Evolutionary conservation across 2,329 filamentous ascomycete genomes (phyloP), one percentile per base, ranked within the genome.

Genomic region (Botrytis squamosa): DNA sequence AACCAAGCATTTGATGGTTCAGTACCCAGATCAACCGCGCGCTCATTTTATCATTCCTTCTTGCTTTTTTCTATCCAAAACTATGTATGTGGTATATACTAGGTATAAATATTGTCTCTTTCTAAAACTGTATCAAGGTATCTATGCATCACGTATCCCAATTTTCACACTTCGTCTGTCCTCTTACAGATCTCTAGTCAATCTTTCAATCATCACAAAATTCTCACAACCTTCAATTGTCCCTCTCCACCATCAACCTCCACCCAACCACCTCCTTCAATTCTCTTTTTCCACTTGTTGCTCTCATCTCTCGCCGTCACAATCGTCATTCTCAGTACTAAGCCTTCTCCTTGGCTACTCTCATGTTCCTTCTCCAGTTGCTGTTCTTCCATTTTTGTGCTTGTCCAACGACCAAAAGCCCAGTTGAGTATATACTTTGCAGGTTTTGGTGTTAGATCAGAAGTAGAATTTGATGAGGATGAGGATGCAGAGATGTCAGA

Each of bases 331-430:
- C 92, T 86, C 76, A 94, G 82, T 25, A 86, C 83, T 1, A 86
- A 82, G 1, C 65, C 46, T 67, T 52, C 46, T 65, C 91, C 84
- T 52, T 85, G 83, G 79, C 88, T 88, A 52, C 89, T 86, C 76
- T 85, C 81, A 80, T 90, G 87, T 81, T 91, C 87, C 16, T 79
- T 80, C 2, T 81, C 80, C 1, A 80, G 80, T 44, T 70, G 59
- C 0, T 81, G 80, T 6, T 87, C 80, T 49, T 71, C 59, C 7
- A 90, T 84, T 9, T 88, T 86, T 2, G 94, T 97, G 80, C 95
- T 97, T 0, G 90, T 97, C 95, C 96, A 99, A 44, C 96, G 88
- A 0, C 94, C 94, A 83, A 99, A 99, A 0, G 96, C 96, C 96
- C 96, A 99, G 82, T 99, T 99, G 74, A 99, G 87, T 63, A 99